Conservation (phyloP, 495 filamentous ascomycete genomes). For the Stereocaulon alpinum region DNA sequence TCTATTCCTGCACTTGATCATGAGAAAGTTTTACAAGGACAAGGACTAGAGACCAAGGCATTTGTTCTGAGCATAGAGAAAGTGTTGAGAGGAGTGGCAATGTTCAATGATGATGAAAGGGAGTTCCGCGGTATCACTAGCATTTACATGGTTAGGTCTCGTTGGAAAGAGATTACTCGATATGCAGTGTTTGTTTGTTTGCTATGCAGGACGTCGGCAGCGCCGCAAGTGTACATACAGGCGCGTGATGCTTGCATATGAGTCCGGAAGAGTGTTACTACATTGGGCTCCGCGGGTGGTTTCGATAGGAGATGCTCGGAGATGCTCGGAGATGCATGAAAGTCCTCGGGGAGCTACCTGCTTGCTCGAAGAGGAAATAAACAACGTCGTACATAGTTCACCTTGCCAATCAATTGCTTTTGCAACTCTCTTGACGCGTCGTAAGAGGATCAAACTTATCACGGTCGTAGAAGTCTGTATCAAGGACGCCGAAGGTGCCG, state of each 20-base stretch:
- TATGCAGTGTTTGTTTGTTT: not conserved
- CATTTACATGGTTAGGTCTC: not conserved
- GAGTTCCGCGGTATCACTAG: not conserved
- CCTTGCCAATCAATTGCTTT: not conserved
- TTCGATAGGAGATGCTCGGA: slow-evolving; percentile 2
- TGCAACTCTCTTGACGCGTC: not conserved
- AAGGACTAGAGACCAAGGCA: slow-evolving; percentile 12
- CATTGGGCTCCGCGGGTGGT: not conserved
- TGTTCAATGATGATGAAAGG: not conserved
- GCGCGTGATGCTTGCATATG: not conserved
- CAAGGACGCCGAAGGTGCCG: too few relatives aligned
- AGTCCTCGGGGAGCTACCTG: not conserved
- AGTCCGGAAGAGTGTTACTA: slow-evolving; percentile 2
- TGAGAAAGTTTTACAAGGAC: slow-evolving; percentile 93
- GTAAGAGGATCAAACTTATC: too few relatives aligned
- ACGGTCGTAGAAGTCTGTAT: too few relatives aligned
- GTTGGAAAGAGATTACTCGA: not conserved
- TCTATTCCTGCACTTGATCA: slow-evolving; percentile 85
- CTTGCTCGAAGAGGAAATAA: not conserved
- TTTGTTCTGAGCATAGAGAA: not conserved
- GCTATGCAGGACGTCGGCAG: not conserved
- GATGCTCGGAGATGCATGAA: not conserved
- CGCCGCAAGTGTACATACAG: not conserved
- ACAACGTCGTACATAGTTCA: not conserved
- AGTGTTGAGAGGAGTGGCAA: not conserved